Evolutionary conservation across 176 grass and related monocot species (phyloP).

Genomic region (Eragrostis curvula): DNA sequence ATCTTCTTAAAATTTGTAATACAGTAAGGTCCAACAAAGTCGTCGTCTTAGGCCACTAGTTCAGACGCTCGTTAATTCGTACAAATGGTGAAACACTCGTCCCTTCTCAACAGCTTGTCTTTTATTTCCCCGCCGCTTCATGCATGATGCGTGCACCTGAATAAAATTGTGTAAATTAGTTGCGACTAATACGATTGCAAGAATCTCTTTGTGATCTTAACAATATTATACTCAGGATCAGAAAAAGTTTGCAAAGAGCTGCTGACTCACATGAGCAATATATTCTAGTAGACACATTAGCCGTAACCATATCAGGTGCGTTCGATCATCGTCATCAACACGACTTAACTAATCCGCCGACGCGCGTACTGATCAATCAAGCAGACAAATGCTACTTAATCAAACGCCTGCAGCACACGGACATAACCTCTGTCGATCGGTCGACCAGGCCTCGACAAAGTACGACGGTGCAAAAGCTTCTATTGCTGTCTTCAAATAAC

Average conservation of each 20-base stretch:
- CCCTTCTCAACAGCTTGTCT: too few relatives aligned
- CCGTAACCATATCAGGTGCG: neutral
- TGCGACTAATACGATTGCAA: neutral
- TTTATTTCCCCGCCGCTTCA: too few relatives aligned
- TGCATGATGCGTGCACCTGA: too few relatives aligned
- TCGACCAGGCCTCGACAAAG: neutral
- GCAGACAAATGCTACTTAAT: neutral
- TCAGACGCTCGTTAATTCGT: too few relatives aligned
- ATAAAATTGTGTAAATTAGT: too few relatives aligned
- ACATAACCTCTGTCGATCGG: neutral
- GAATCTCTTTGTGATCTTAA: neutral
- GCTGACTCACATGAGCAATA: neutral
- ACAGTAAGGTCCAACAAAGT: too few relatives aligned
- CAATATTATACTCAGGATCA: neutral
- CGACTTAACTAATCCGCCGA: slow-evolving; percentile 9
- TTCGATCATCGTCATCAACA: neutral
- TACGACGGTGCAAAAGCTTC: neutral
- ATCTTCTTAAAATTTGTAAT: too few relatives aligned
- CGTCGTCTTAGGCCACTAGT: too few relatives aligned
- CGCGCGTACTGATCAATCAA: neutral
- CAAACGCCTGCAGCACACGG: slow-evolving; percentile 3
- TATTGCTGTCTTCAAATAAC: neutral
- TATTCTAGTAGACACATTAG: too few relatives aligned
- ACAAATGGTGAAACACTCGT: too few relatives aligned
- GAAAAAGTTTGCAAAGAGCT: neutral